Percentiles rank a stretch among this genome's conserved stretches.
phyloP scores from a whole-genome alignment of 2,329 filamentous ascomycete genomes.

The Cladosporium halotolerans region DNA sequence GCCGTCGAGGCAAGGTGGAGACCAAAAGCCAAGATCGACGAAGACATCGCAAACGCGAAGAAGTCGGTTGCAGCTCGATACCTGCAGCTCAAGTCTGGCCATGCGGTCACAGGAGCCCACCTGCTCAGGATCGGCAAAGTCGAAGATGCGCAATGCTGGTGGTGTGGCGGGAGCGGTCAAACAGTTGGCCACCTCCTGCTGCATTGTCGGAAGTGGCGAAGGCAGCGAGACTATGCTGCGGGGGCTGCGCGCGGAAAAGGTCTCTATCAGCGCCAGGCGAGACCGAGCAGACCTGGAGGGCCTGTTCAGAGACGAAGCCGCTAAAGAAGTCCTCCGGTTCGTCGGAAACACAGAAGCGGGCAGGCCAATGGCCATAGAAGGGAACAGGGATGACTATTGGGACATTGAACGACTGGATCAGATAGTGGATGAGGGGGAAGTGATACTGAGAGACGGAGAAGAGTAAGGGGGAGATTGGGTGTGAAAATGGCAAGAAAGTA shows the following conservation, averaged over 20 bases:
- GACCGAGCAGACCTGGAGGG: not conserved
- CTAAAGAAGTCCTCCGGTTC: not conserved
- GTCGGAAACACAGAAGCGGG: not conserved
- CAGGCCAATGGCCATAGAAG: not conserved
- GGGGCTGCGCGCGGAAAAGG: not conserved
- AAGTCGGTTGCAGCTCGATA: not conserved
- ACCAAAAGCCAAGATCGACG: not conserved
- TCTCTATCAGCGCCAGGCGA: not conserved
- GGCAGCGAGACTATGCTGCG: not conserved
- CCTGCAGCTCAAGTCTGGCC: not conserved
- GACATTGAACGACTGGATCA: not conserved
- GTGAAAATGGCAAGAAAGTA: not conserved
- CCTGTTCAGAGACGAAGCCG: slow-evolving; percentile 10
- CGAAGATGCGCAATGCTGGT: slow-evolving; percentile 1
- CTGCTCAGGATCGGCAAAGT: not conserved
- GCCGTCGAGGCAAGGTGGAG: not conserved
- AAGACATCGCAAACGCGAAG: not conserved
- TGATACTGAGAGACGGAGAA: not conserved
- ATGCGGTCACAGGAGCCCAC: slow-evolving; percentile 1
- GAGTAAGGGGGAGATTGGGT: not conserved
- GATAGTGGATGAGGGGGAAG: not conserved
- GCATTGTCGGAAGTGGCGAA: slow-evolving; percentile 3
- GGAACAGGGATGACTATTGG: not conserved
- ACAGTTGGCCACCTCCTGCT: not conserved
- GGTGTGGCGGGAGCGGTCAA: not conserved